phyloP scores from a whole-genome alignment of 139 green algal genomes.

The Nannochloris sp. region DNA sequence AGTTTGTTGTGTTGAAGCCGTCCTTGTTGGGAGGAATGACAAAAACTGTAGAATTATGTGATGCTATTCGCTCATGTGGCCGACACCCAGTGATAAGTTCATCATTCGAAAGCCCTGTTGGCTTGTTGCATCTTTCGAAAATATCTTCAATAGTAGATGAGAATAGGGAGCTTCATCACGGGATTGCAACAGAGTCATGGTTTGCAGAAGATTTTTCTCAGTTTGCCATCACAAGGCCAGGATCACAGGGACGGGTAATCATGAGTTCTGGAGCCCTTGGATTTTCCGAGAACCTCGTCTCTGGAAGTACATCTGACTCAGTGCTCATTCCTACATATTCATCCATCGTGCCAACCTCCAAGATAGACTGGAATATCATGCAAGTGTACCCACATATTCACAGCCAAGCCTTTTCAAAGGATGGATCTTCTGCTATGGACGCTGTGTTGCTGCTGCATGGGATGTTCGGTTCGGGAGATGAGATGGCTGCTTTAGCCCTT shows the following conservation, averaged over 20 bases:
- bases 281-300: too few relatives aligned
- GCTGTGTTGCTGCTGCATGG: constrained; percentile 75
- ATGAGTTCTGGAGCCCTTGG: too few relatives aligned
- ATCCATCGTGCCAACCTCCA: too few relatives aligned
- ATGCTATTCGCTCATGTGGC: constrained; percentile 9
- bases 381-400: too few relatives aligned
- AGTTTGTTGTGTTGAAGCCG: constrained; percentile 72
- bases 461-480: constrained; percentile 59
- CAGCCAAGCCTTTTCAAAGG: background rate
- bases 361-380: background rate
- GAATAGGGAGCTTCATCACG: background rate
- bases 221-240: background rate
- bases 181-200: constrained; percentile 4
- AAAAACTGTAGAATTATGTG: constrained; percentile 18
- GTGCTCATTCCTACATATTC: too few relatives aligned
- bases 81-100: constrained; percentile 60
- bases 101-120: constrained; percentile 68
- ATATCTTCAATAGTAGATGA: constrained; percentile 48
- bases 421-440: background rate
- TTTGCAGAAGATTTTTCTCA: background rate
- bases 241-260: background rate
- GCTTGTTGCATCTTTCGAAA: constrained; percentile 43
- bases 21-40: constrained; percentile 61
- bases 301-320: too few relatives aligned
- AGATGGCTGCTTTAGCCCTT: constrained; percentile 19